Percentiles rank a stretch among this genome's conserved stretches.
These are phyloP conservation scores for Areca catechu DNA, from an alignment of 176 grass and related monocot genomes.

Conservation along the genomic window DNA sequence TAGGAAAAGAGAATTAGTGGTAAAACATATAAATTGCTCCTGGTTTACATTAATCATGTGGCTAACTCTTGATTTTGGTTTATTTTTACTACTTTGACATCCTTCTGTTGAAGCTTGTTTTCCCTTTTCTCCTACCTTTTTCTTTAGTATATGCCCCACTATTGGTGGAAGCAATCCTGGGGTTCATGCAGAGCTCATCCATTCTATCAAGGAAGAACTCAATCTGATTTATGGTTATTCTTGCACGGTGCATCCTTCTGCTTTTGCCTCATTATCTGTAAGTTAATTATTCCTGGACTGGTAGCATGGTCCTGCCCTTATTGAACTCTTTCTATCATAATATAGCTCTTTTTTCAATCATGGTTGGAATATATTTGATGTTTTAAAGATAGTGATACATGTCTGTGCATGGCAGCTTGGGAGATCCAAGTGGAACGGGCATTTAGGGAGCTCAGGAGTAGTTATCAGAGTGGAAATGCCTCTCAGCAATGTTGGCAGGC, in stretches of 20 bases:
- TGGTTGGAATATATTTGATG: not conserved
- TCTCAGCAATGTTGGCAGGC: constrained; percentile 47
- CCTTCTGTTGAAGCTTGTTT: constrained; percentile 3
- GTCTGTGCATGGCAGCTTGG: constrained; percentile 43
- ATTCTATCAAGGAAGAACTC: constrained; percentile 58
- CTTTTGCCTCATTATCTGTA: constrained; percentile 77
- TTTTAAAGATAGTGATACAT: not conserved
- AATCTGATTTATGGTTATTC: constrained; percentile 66
- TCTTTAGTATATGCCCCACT: constrained; percentile 66
- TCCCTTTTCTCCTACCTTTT: constrained; percentile 4
- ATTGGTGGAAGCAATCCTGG: constrained; percentile 84
- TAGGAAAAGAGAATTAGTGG: too few species aligned
- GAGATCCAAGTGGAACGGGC: constrained; percentile 86
- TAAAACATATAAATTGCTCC: too few species aligned
- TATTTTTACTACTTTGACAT: not conserved
- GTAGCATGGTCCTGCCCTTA: too few species aligned
- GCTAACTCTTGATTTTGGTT: not conserved
- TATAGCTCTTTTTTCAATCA: too few species aligned
- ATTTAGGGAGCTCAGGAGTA: constrained; percentile 64
- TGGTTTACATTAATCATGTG: too few species aligned
- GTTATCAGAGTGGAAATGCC: constrained; percentile 72
- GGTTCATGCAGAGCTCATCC: constrained; percentile 50
- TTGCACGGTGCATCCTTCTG: constrained; percentile 46
- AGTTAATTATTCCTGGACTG: constrained; percentile 15
- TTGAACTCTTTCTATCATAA: too few species aligned